Base-by-base conservation (phyloP, 1,284 basidiomycete genomes). In the Schizophyllum commune region DNA sequence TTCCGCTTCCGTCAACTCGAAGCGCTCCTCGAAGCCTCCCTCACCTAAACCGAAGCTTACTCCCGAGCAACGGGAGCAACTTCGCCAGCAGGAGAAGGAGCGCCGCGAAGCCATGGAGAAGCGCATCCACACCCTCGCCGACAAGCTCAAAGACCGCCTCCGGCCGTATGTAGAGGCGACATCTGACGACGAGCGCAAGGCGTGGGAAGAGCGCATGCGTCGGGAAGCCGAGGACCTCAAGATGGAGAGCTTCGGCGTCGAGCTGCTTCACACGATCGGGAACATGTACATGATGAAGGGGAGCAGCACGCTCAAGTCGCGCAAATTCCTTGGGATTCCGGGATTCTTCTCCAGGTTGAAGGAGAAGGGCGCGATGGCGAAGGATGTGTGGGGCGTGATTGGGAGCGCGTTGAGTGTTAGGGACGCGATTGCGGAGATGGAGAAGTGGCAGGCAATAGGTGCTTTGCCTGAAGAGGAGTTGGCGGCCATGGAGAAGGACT, bases 211-310 rank as follows among this genome's bases (percentile, higher is more conserved):
- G 59, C 86, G 82, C 73, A 92, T 98, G 74, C 82, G 77, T 70
- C 79, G 84, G 55, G 97, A 99, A 74, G 94, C 94, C 1, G 94
- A 98, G 66, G 97, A 99, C 77, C 74, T 99, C 69, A 99, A 98
- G 79, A 77, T 98, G 62, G 97, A 99, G 78, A 96, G 94, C 66
- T 99, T 99, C 73, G 97, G 97, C 61, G 88, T 99, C 53, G 96
- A 98, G 88, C 79, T 94, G 58, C 75, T 94, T 52, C 91, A 94
- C 67, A 88, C 91, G 13, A 95, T 96, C 68, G 92, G 93, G 2
- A 88, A 83, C 61, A 87, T 98, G 39, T 99, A 98, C 73, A 88
- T 94, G 69, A 91, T 90, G 79, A 98, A 98, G 75, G 92, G 92
- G 2, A 87, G 92, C 47, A 93, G 93, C 56, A 97, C 89, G 77